A percentile compares a stretch with the other conserved stretches of the same genome.
Conservation (phyloP, 768 basidiomycete species). For the Agrocybe pediades region DNA sequence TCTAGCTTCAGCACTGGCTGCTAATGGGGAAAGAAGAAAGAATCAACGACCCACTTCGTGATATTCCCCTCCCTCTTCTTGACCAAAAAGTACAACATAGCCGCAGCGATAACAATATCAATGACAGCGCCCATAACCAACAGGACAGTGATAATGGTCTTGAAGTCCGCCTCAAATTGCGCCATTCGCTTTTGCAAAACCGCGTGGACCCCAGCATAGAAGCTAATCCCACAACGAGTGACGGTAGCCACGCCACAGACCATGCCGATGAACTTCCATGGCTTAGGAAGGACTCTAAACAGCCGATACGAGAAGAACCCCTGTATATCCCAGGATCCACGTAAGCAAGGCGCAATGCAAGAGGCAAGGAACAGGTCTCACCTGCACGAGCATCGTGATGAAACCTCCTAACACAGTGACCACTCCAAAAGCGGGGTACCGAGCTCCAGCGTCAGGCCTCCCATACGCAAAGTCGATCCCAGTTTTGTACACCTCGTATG, state of each 20-base stretch:
- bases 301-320: slow-evolving; percentile 10
- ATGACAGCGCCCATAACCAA: slow-evolving; percentile 7
- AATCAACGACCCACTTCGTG: neutral
- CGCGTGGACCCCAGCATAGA: slow-evolving; percentile 1
- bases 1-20: neutral
- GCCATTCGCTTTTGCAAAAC: neutral
- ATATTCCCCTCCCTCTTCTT: slow-evolving; percentile 1
- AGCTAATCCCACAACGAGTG: slow-evolving; percentile 2
- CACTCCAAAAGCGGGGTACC: slow-evolving; percentile 2
- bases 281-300: slow-evolving; percentile 7
- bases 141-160: slow-evolving; percentile 1
- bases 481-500: slow-evolving; percentile 6
- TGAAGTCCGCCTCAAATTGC: neutral
- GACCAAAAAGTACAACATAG: slow-evolving; percentile 11
- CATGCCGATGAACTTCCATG: slow-evolving; percentile 3
- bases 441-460: neutral
- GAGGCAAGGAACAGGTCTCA: neutral
- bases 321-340: neutral
- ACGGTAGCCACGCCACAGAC: neutral
- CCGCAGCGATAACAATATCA: slow-evolving; percentile 8
- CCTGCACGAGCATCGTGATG: slow-evolving; percentile 13
- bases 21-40: neutral
- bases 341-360: neutral
- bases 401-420: slow-evolving; percentile 9
- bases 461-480: slow-evolving; percentile 1